Evolutionary conservation across 192 early-diverging fungal species (phyloP).

Genomic region (Dimargaris verticillata): DNA sequence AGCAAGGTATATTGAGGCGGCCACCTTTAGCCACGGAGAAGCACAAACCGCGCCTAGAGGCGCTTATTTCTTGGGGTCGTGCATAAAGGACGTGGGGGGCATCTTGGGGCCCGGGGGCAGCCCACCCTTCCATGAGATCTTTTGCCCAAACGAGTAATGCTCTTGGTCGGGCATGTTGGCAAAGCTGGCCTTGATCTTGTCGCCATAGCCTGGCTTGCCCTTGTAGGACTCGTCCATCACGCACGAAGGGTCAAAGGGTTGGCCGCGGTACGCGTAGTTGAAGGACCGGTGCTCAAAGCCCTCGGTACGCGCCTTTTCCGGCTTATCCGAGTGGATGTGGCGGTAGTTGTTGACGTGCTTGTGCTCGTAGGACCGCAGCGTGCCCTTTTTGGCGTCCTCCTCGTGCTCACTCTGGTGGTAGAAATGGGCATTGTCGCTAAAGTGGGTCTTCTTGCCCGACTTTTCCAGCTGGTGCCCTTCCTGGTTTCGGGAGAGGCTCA

Average conservation of each 20-base stretch:
- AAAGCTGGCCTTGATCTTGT: constrained; percentile 35
- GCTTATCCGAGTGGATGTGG: constrained; percentile 28
- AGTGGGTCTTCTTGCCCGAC: constrained; percentile 26
- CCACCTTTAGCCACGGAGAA: too few species aligned
- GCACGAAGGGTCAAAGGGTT: constrained; percentile 28
- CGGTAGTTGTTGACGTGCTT: constrained; percentile 35
- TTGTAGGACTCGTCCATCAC: constrained; percentile 32
- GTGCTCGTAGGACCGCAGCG: constrained; percentile 31
- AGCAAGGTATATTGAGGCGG: too few species aligned
- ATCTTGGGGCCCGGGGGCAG: constrained; percentile 25
- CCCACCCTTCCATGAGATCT: constrained; percentile 31
- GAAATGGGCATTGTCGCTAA: constrained; percentile 32
- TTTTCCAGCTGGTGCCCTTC: constrained; percentile 28
- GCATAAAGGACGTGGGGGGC: constrained; percentile 1
- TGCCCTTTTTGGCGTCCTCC: constrained; percentile 31
- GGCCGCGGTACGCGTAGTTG: constrained; percentile 35
- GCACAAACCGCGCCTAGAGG: too few species aligned
- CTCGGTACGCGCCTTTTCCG: constrained; percentile 29
- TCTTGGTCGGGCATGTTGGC: constrained; percentile 31
- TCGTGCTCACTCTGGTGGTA: constrained; percentile 38
- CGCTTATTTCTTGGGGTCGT: constrained; percentile 6
- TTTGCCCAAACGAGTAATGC: constrained; percentile 30
- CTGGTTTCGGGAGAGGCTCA: constrained; percentile 29
- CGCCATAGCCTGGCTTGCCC: constrained; percentile 31
- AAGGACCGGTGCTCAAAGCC: constrained; percentile 34